These are phyloP conservation scores for Amoeboradix gromovi DNA, from an alignment of 371 early-diverging fungal genomes.

Conservation along the genomic window DNA sequence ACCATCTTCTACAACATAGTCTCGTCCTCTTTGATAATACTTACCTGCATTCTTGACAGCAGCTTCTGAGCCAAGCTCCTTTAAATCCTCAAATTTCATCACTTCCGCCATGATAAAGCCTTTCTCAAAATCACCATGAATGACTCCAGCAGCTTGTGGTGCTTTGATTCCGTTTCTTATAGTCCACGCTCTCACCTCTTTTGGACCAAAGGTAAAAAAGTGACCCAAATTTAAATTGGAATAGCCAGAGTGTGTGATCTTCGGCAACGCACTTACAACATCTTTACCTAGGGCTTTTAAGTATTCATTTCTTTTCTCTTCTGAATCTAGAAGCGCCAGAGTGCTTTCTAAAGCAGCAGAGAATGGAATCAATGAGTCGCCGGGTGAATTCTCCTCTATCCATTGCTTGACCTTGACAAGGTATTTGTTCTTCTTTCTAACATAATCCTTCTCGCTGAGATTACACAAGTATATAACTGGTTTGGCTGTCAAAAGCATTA, in stretches of 20 bases:
- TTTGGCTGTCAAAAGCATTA: constrained; percentile 84
- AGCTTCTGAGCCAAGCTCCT: constrained; percentile 42
- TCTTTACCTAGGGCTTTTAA: constrained; percentile 15
- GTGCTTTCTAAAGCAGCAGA: constrained; percentile 43
- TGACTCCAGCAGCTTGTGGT: constrained; percentile 85
- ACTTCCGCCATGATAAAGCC: constrained; percentile 96
- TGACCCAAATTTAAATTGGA: constrained; percentile 60
- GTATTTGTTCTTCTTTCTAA: constrained; percentile 73
- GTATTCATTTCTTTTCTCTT: constrained; percentile 3
- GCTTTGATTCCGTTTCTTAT: constrained; percentile 62
- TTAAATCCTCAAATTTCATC: constrained; percentile 54
- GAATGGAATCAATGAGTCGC: constrained; percentile 62
- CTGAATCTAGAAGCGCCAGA: constrained; percentile 8
- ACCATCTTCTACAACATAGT: constrained; percentile 80
- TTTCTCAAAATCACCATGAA: constrained; percentile 79
- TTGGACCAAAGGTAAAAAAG: constrained; percentile 76
- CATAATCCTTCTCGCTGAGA: constrained; percentile 56
- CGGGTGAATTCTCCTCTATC: constrained; percentile 5
- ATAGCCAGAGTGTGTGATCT: constrained; percentile 76
- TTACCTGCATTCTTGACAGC: constrained; percentile 84
- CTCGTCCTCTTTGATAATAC: constrained; percentile 74
- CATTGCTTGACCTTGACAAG: constrained; percentile 6
- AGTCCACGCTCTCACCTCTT: constrained; percentile 66
- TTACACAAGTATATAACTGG: constrained; percentile 91
- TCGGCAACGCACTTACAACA: constrained; percentile 37